phyloP scores from a whole-genome alignment of 1,284 basidiomycete genomes.

The Peniophora sp. region DNA sequence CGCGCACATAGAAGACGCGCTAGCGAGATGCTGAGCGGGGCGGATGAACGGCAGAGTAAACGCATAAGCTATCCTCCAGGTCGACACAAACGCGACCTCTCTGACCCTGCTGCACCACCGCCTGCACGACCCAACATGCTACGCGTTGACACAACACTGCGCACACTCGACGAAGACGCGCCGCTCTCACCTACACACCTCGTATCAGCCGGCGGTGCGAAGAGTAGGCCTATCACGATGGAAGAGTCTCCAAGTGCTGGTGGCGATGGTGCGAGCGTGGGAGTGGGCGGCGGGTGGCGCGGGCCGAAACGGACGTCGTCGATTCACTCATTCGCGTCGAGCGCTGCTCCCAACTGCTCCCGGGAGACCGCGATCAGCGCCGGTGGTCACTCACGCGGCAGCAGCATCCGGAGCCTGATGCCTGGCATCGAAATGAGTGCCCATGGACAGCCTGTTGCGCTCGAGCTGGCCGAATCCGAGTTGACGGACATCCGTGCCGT shows the following conservation, averaged over 20 bases:
- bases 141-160: no score
- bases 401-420: slow-evolving; percentile 20
- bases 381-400: slow-evolving; percentile 18
- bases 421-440: slow-evolving; percentile 15
- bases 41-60: slow-evolving; percentile 1
- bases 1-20: slow-evolving; percentile 28
- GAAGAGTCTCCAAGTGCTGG: no score
- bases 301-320: background rate
- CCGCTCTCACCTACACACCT: no score
- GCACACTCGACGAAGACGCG: no score
- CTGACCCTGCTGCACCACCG: no score
- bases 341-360: background rate
- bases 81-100: no score
- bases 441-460: slow-evolving; percentile 23
- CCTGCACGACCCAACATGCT: no score
- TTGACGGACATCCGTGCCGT: slow-evolving; percentile 58
- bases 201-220: no score
- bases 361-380: background rate
- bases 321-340: background rate
- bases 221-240: no score
- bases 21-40: background rate
- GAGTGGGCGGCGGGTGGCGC: no score
- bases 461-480: slow-evolving; percentile 62
- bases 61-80: slow-evolving; percentile 9
- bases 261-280: no score